Percentiles rank a stretch among this genome's conserved stretches.
phyloP scores from a whole-genome alignment of 192 early-diverging fungal species.

The Coemansia sp. region DNA sequence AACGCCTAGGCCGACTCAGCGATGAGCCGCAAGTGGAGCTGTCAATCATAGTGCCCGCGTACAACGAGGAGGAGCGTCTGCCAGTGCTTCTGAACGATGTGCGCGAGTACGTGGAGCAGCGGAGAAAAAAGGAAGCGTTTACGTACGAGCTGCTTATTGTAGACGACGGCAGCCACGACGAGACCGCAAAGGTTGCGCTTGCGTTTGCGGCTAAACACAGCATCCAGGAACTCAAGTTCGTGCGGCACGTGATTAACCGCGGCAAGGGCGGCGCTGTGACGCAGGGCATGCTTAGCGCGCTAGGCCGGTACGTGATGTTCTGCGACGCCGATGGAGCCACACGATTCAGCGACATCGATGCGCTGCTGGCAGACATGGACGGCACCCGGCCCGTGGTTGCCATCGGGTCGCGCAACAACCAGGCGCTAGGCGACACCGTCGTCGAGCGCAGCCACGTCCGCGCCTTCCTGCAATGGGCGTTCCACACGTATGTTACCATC shows the following conservation, averaged over 20 bases:
- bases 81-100: slow-evolving; percentile 85
- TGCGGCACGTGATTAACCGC: slow-evolving; percentile 79
- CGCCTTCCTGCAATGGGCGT: slow-evolving; percentile 91
- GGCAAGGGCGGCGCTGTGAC: slow-evolving; percentile 95
- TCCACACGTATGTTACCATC: slow-evolving; percentile 86
- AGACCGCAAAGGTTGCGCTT: slow-evolving; percentile 67
- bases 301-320: slow-evolving; percentile 79
- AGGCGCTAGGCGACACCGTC: slow-evolving; percentile 60
- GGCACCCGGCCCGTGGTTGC: slow-evolving; percentile 59
- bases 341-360: slow-evolving; percentile 79
- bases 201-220: slow-evolving; percentile 61
- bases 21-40: slow-evolving; percentile 56
- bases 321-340: slow-evolving; percentile 97
- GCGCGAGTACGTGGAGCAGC: slow-evolving; percentile 60
- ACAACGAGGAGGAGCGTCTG: slow-evolving; percentile 83
- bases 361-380: slow-evolving; percentile 49
- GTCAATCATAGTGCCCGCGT: slow-evolving; percentile 86
- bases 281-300: slow-evolving; percentile 79
- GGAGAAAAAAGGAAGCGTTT: slow-evolving; percentile 53
- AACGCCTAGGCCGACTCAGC: slow-evolving; percentile 29
- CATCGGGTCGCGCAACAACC: slow-evolving; percentile 89
- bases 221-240: slow-evolving; percentile 63
- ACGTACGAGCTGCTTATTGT: slow-evolving; percentile 87
- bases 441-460: slow-evolving; percentile 85
- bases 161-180: slow-evolving; percentile 88